Evolutionary conservation across 495 filamentous ascomycete genomes (phyloP).

Genomic region (Podospora pseudoanserina): DNA sequence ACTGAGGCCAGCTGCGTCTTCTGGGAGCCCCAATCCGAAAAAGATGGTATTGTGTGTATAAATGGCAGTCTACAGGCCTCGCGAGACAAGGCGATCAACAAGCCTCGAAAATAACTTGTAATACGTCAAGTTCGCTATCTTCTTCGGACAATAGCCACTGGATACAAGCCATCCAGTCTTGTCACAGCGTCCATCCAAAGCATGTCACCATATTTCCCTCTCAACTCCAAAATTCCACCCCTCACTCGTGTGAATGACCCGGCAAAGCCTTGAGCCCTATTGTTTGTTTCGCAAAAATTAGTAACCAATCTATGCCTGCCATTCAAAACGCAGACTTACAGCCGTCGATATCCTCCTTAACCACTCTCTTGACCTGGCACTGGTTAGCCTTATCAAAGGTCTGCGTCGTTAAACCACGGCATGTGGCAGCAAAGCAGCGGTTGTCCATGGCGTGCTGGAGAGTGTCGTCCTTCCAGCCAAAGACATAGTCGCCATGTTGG

Average conservation of each 20-base stretch:
- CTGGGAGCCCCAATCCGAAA: no score
- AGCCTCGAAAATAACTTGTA: no score
- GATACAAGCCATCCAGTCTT: no score
- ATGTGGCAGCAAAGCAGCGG: constrained; percentile 38
- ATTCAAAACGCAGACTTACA: constrained; percentile 26
- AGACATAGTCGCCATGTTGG: constrained; percentile 51
- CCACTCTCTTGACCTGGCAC: constrained; percentile 39
- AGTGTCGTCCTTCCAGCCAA: constrained; percentile 48
- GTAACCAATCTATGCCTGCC: not conserved
- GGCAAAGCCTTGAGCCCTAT: not conserved
- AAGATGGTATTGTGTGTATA: no score
- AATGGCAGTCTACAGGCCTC: no score
- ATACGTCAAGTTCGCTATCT: no score
- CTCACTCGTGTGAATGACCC: not conserved
- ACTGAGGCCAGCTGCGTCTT: no score
- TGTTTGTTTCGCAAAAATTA: not conserved
- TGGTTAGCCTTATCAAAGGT: constrained; percentile 32
- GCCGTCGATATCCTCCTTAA: constrained; percentile 44
- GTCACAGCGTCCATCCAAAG: no score
- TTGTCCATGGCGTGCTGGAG: constrained; percentile 53
- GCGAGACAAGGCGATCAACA: no score
- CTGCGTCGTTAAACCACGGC: constrained; percentile 37
- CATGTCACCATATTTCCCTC: no score
- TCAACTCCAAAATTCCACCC: not conserved
- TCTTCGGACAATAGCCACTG: no score